Evolutionary conservation across 2,329 filamentous ascomycete genomes (phyloP), one percentile per base, ranked within the genome.

Genomic region (Colletotrichum musicola): DNA sequence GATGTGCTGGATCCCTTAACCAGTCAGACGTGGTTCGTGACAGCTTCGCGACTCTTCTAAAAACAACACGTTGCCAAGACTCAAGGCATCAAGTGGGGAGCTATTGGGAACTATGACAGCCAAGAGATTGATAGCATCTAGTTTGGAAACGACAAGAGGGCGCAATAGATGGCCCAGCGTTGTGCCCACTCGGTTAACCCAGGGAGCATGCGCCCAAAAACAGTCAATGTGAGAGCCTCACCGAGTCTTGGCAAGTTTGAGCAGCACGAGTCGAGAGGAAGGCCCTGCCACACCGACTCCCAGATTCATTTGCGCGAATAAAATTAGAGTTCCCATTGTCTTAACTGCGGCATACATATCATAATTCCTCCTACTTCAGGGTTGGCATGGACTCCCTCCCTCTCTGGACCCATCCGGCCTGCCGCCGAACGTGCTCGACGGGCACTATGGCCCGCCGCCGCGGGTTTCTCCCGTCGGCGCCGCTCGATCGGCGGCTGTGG

Each of bases 171-270:
- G 30, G 30, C 30, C 7, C 30, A 35, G 30, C 30, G 30, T 10
- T 35, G 30, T 35, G 7, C 1, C 30, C 30, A 10, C 30, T 10
- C 30, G 7, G 30, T 35, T 35, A 35, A 35, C 7, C 22, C 30
- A 46, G 27, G 49, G 35, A 44, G 20, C 30, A 60, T 27, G 30
- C 7, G 40, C 25, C 22, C 46, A 25, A 58, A 67, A 35, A 51
- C 5, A 53, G 44, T 46, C 46, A 46, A 54, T 16, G 20, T n/a
- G 18, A 20, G 46, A 20, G 54, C 49, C 47, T 64, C 30, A 42
- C 30, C 9, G 27, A 9, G 60, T 64, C 54, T 68, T 59, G 60
- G 64, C 64, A 47, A 35, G 65, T 68, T 64, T 68, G 65, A 60
- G 65, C 40, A 35, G 38, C 49, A 49, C 60, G 64, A 63, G 35